phyloP scores from a whole-genome alignment of 2,329 filamentous ascomycete species.

The Phialocephala sp. region DNA sequence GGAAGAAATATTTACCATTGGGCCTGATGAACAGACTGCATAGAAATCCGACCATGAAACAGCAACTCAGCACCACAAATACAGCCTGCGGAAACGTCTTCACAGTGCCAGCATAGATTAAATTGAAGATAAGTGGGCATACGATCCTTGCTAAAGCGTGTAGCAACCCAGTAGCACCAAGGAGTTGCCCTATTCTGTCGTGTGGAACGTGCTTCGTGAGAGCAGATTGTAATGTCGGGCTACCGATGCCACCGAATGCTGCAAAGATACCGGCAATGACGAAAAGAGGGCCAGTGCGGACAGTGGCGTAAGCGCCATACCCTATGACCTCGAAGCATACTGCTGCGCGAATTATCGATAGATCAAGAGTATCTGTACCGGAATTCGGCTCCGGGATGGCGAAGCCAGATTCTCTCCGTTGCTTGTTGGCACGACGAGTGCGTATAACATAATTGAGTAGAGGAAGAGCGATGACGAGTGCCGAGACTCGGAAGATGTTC shows the following conservation, averaged over 20 bases:
- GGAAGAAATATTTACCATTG: conserved; percentile 59
- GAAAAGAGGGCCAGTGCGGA: conserved; percentile 67
- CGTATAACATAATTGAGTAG: conserved; percentile 78
- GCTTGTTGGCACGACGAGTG: conserved; percentile 37
- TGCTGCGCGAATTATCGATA: conserved; percentile 75
- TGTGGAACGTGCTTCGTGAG: conserved; percentile 90
- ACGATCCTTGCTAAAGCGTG: conserved; percentile 82
- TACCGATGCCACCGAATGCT: conserved; percentile 81
- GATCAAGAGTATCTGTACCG: conserved; percentile 79
- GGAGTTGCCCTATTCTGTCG: conserved; percentile 81
- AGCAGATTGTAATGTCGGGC: conserved; percentile 81
- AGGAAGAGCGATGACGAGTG: conserved; percentile 78
- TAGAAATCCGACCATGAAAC: conserved; percentile 71
- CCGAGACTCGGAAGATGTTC: conserved; percentile 75
- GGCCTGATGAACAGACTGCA: conserved; percentile 75
- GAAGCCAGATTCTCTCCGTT: conserved; percentile 65
- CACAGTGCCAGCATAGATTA: conserved; percentile 84
- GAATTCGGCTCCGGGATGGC: conserved; percentile 44
- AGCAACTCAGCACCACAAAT: conserved; percentile 73
- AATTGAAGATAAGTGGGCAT: conserved; percentile 82
- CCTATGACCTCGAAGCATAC: conserved; percentile 79
- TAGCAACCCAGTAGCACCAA: conserved; percentile 85
- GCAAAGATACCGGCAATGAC: conserved; percentile 74
- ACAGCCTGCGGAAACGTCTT: conserved; percentile 79
- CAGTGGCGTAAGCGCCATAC: conserved; percentile 74